Evolutionary conservation across 2,329 filamentous ascomycete genomes (phyloP).

Genomic region (Ophiocordyceps robertsii): DNA sequence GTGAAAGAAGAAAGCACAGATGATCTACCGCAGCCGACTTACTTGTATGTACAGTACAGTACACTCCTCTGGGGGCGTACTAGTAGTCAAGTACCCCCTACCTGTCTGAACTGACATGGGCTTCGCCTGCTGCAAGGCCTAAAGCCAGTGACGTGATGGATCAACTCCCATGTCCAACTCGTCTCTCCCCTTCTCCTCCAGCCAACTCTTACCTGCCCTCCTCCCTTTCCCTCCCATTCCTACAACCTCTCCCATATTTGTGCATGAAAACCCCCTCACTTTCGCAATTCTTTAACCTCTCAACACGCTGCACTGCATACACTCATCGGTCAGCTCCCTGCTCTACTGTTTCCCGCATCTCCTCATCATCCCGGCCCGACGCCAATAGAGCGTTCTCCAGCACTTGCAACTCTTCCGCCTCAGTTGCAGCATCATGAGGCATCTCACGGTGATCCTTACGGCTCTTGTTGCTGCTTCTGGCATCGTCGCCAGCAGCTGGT

Average conservation of each 20-base stretch:
- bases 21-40: no score
- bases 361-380: no score
- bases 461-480: constrained; percentile 59
- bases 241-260: not conserved
- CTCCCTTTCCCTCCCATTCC: not conserved
- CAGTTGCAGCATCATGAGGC: constrained; percentile 52
- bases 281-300: no score
- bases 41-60: no score
- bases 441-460: constrained; percentile 56
- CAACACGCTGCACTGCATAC: no score
- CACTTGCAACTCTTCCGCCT: constrained; percentile 1
- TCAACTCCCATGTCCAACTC: not conserved
- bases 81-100: no score
- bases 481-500: constrained; percentile 67
- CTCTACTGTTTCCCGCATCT: no score
- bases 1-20: no score
- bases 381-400: not conserved
- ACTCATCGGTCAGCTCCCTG: not conserved
- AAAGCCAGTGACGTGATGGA: constrained; percentile 7
- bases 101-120: no score
- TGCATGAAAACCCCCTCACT: no score
- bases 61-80: no score
- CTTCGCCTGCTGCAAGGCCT: not conserved
- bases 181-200: not conserved
- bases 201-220: not conserved